phyloP scores from a whole-genome alignment of 768 basidiomycete species.

The Phlebiopsis gigantea region DNA sequence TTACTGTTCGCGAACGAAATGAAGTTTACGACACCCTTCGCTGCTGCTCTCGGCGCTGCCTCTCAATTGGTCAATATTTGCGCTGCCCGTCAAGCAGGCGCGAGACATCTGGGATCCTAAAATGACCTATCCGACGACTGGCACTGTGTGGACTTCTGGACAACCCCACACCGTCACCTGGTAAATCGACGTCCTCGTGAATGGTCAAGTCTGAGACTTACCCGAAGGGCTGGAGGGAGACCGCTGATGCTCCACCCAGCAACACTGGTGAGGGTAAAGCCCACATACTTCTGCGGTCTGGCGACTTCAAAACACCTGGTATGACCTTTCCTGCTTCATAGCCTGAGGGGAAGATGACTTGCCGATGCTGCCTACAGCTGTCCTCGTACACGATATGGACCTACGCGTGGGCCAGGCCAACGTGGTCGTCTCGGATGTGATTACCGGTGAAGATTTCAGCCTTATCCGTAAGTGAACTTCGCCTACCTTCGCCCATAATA shows the following conservation, averaged over 20 bases:
- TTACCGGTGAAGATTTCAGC: conserved; percentile 25
- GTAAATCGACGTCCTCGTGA: conserved; percentile 11
- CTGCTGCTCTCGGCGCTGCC: neutral
- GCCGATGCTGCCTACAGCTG: conserved; percentile 17
- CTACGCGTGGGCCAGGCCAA: conserved; percentile 29
- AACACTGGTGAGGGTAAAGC: too few species aligned
- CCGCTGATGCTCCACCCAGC: conserved; percentile 33
- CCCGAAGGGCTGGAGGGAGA: conserved; percentile 28
- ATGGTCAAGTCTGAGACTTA: neutral
- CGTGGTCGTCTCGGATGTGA: conserved; percentile 32
- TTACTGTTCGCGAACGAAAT: too few species aligned
- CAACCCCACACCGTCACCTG: conserved; percentile 21
- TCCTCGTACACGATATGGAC: conserved; percentile 31
- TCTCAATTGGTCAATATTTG: conserved; percentile 1
- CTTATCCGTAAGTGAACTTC: conserved; percentile 33
- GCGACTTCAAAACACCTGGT: neutral
- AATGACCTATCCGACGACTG: conserved; percentile 15
- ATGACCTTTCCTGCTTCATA: neutral
- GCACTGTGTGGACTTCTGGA: conserved; percentile 17
- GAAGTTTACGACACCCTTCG: neutral
- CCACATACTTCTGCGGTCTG: neutral
- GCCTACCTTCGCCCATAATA: neutral
- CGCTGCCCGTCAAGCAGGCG: neutral
- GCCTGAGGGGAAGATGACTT: too few species aligned
- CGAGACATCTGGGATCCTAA: conserved; percentile 17